phyloP scores from a whole-genome alignment of 1,139 yeast species.

The Hyphopichia burtonii region DNA sequence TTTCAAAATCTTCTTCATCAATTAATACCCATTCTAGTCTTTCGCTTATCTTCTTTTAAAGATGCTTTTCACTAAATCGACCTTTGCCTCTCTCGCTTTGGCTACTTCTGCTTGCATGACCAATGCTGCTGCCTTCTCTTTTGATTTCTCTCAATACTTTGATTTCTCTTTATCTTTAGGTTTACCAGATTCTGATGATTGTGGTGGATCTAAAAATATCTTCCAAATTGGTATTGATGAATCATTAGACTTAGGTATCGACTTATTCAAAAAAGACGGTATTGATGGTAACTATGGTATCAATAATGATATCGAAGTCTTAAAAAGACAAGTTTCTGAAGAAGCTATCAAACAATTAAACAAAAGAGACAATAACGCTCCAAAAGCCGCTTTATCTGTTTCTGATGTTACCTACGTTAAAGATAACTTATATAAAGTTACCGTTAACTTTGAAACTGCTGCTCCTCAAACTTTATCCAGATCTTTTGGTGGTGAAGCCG shows the following conservation, averaged over 20 bases:
- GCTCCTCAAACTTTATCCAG: constrained; percentile 5
- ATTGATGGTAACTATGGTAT: no score
- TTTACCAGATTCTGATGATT: constrained; percentile 5
- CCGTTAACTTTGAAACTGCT: constrained; percentile 12
- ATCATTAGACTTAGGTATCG: constrained; percentile 12
- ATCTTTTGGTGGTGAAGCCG: constrained; percentile 6
- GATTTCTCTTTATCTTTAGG: constrained; percentile 6
- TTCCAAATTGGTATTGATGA: constrained; percentile 8
- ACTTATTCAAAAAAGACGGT: constrained; percentile 6
- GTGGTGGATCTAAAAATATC: constrained; percentile 1
- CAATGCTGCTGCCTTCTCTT: constrained; percentile 3
- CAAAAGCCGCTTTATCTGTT: constrained; percentile 21
- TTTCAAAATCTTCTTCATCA: not conserved
- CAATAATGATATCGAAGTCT: no score
- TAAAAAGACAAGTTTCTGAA: constrained; percentile 10
- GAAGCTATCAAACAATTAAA: constrained; percentile 7
- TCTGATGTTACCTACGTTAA: constrained; percentile 16
- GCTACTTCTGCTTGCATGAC: constrained; percentile 4
- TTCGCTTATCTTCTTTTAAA: not conserved
- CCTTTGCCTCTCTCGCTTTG: constrained; percentile 4
- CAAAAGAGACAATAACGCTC: constrained; percentile 9
- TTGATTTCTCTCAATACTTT: constrained; percentile 5
- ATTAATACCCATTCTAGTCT: constrained; percentile 1
- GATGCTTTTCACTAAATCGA: constrained; percentile 3
- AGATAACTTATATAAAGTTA: constrained; percentile 19